phyloP scores from a whole-genome alignment of 192 early-diverging fungal genomes.

The Oehlia diaphana region DNA sequence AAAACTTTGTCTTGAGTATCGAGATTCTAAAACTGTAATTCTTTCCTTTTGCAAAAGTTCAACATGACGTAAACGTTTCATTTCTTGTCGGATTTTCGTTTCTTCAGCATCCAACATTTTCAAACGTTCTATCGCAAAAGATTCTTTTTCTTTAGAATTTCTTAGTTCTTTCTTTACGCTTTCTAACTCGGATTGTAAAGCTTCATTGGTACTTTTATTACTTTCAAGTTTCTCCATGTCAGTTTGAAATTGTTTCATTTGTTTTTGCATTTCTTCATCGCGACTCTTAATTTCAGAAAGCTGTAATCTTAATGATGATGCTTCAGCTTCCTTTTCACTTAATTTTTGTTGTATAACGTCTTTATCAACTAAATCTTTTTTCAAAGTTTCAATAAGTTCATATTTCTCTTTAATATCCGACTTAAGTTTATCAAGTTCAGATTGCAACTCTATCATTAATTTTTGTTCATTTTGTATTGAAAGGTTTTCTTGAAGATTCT shows the following conservation, averaged over 20 bases:
- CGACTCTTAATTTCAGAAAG: neutral
- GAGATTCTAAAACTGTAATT: slow-evolving; percentile 4
- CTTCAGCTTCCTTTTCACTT: slow-evolving; percentile 7
- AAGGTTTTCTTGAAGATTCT: neutral
- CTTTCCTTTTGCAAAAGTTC: slow-evolving; percentile 11
- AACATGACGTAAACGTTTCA: neutral
- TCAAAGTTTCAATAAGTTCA: slow-evolving; percentile 21
- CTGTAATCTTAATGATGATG: neutral
- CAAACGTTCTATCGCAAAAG: neutral
- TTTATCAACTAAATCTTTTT: slow-evolving; percentile 16
- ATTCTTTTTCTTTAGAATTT: slow-evolving; percentile 2
- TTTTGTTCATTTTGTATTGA: slow-evolving; percentile 1
- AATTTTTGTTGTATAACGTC: slow-evolving; percentile 19
- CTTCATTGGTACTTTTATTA: neutral
- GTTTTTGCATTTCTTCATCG: slow-evolving; percentile 3
- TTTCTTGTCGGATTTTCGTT: slow-evolving; percentile 5
- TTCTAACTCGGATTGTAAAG: neutral
- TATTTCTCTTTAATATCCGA: slow-evolving; percentile 16
- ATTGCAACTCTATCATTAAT: neutral
- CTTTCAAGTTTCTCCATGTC: neutral
- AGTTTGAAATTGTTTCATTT: slow-evolving; percentile 5
- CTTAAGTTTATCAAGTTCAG: neutral
- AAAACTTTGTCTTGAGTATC: neutral
- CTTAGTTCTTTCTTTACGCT: neutral
- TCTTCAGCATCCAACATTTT: neutral